Base-by-base conservation (phyloP, 2,329 filamentous ascomycete genomes). In the Fusarium marasasianum region DNA sequence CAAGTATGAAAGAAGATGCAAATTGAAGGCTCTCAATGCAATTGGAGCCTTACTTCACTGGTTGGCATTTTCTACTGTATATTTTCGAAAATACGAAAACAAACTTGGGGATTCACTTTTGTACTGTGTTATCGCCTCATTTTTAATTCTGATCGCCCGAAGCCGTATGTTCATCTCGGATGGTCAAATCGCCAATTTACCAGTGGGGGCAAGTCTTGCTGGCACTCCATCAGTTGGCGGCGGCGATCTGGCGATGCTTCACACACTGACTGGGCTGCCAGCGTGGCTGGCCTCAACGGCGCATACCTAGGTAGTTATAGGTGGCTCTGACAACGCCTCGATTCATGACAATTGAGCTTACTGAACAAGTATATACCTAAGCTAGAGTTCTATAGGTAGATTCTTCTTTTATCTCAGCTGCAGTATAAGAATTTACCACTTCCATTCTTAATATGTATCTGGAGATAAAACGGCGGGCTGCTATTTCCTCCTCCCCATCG, bases 201-300 rank as follows among this genome's bases (percentile, higher is more conserved):
- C 35, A 59, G 57, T 74, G 72, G 72, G 72, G 59, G 72, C 59
- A 18, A 26, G 22, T 44, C 50, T 54, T 57, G 67, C 37, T 67
- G 67, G 57, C 51, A 43, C 43, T 54, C 63, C 64, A 69, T 67
- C 67, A 65, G 64, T 54, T 45, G 51, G 48, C 6, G 33, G 33
- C 33, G 33, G 33, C 24, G 71, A 75, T 73, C 48, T 24, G 31
- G 48, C n/a, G 71, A 74, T 73, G 70, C 37, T 44, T 53, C 44
- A 43, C 40, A 44, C 63, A 31, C 63, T 29, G 22, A 37, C 65
- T 35, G 37, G n/a, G 35, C 33, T 33, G 50, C 47, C 35, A 44
- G 38, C 65, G 73, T 78, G 72, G 77, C 75, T 77, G 66, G 37
- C 63, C 63, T 66, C 40, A 74, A 59, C 45, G 66, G 67, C 53